A percentile compares a stretch with the other conserved stretches of the same genome.
These are phyloP conservation scores for Solanum habrochaites DNA, from an alignment of 257 asterid species.

Conservation along the genomic window DNA sequence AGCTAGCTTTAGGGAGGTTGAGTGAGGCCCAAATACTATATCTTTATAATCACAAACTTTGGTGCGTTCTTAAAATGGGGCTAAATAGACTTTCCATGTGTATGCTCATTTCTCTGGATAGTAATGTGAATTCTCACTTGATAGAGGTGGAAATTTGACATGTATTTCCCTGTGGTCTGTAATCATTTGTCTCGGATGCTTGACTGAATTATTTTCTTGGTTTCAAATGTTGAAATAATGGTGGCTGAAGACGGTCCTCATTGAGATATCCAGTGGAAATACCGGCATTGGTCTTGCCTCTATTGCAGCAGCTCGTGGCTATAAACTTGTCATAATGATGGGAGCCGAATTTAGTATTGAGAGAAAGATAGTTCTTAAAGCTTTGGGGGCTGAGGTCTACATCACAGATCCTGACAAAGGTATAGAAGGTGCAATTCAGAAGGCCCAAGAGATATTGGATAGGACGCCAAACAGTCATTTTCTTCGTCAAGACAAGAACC, in stretches of 20 bases:
- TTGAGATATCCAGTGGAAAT: slow-evolving; percentile 34
- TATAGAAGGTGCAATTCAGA: slow-evolving; percentile 7
- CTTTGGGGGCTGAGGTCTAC: slow-evolving; percentile 30
- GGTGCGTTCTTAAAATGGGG: no score
- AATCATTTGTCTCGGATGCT: not conserved
- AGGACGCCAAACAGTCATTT: slow-evolving; percentile 20
- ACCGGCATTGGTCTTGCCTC: slow-evolving; percentile 41
- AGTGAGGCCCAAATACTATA: no score
- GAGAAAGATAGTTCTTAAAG: slow-evolving; percentile 27
- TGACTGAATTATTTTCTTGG: not conserved
- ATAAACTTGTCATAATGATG: slow-evolving; percentile 28
- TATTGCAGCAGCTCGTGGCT: slow-evolving; percentile 29
- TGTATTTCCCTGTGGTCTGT: not conserved
- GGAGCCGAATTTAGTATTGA: slow-evolving; percentile 23
- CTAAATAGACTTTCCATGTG: no score
- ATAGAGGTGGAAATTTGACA: not conserved
- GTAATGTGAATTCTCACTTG: no score
- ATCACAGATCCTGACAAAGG: slow-evolving; percentile 24
- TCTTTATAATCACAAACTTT: no score
- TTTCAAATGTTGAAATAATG: not conserved
- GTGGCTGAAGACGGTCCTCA: slow-evolving; percentile 22
- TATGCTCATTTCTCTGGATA: no score
- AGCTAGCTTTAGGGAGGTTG: no score
- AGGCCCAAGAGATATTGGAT: slow-evolving; percentile 18
- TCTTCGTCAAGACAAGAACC: slow-evolving; percentile 20